Base-by-base conservation (phyloP, 176 grass and related monocot species). In the Carex littledalei region DNA sequence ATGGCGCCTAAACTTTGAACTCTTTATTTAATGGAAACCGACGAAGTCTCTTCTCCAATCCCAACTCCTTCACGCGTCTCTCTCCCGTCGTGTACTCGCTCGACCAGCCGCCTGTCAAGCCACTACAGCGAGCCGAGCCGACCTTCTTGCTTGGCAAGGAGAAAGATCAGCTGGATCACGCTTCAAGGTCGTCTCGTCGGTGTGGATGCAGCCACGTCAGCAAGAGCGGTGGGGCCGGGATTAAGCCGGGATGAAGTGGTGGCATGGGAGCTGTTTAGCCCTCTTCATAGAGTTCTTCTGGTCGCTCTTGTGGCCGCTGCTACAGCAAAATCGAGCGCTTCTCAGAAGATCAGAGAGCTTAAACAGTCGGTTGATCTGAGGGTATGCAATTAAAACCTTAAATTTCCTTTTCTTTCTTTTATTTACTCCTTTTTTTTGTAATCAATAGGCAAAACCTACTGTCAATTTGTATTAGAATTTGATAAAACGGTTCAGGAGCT, bases 261-360 rank as follows among this genome's bases (percentile, higher is more conserved):
- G 8, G 86, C 91, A 15, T 99, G 96, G 96, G 89, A 99, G 24
- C 85, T 99, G 59, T 99, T 95, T 87, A 95, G 78, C 29, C 96
- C 93, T 12, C 70, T 99, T 61, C 96, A 99, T 60, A 87, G 91
- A 53, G 88, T 95, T 10, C 91, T 98, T 55, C 68, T 95, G 31
- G 91, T 95, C 12, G 93, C 93, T 31, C 86, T 86, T 63, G 88
- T 98, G 56, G 96, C 96, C 6, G 85, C 84, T 21, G 96, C 96
- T 35, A 86, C 92, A 1, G 86, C 87, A 20, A 89, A 89, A 55
- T 92, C 93, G 39, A 89, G 89, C 57, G 86, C 81, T 49, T 86
- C 88, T 82, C 86, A 87, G 75, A 88, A 85, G 87, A 89, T 98
- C 50, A 90, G 79, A 49, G 87, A 92, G 83, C 88, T 95, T 21